phyloP scores from a whole-genome alignment of 2,329 filamentous ascomycete genomes.

The Trichoderma cornu-damae region DNA sequence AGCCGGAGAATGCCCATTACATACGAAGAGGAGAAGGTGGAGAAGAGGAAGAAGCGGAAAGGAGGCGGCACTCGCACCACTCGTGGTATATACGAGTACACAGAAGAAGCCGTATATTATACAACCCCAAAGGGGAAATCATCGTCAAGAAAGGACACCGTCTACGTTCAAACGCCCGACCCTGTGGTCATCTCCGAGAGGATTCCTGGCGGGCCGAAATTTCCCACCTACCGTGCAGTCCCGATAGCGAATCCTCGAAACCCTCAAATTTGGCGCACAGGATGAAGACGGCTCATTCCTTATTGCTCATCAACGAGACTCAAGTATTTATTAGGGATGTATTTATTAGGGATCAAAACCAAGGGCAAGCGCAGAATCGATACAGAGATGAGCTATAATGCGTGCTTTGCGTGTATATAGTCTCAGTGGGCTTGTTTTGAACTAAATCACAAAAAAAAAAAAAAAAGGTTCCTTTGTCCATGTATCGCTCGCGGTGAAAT shows the following conservation, averaged over 20 bases:
- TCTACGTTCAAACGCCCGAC: conserved; percentile 18
- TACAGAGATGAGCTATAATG: not conserved
- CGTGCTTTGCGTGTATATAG: not conserved
- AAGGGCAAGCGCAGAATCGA: not conserved
- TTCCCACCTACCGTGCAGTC: conserved; percentile 32
- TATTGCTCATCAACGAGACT: not conserved
- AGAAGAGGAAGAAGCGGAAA: not conserved
- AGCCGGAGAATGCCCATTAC: not conserved
- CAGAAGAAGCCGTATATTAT: conserved; percentile 7
- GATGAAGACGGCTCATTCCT: not conserved
- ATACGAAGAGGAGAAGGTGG: conserved; percentile 7
- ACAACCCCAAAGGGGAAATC: not conserved
- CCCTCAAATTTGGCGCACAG: conserved; percentile 14
- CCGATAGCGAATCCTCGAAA: conserved; percentile 32
- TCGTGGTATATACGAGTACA: conserved; percentile 1
- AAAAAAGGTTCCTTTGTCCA: not conserved
- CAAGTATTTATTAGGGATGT: not conserved
- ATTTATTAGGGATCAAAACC: not conserved
- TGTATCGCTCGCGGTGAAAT: not conserved
- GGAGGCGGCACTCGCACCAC: not conserved
- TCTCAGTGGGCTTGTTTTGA: not conserved
- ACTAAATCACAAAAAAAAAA: not conserved
- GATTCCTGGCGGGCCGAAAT: conserved; percentile 32
- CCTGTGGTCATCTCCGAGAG: conserved; percentile 24
- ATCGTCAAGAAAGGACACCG: not conserved